Conservation (phyloP, 208 protist species). For the Acanthamoeba sp. region DNA sequence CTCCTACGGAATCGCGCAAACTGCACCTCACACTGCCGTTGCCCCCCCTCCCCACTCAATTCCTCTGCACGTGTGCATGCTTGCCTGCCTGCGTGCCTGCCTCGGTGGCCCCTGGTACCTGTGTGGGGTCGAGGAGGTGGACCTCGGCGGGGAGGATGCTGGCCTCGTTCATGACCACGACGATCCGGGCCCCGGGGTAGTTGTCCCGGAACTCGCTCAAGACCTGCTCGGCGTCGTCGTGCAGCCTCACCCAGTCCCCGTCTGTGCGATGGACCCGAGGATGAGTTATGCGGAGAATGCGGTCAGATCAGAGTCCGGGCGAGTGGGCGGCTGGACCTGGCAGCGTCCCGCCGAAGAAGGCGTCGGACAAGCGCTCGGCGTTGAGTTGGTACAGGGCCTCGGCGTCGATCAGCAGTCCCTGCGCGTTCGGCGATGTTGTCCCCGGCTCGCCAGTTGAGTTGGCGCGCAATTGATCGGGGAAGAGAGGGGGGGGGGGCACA, state of each 20-base stretch:
- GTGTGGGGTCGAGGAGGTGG: neutral
- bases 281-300: neutral
- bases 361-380: neutral
- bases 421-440: neutral
- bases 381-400: slow-evolving; percentile 3
- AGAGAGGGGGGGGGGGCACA: neutral
- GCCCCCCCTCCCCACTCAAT: neutral
- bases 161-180: slow-evolving; percentile 40
- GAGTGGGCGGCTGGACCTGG: neutral
- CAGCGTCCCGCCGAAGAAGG: neutral
- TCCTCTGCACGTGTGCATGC: neutral
- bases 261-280: neutral
- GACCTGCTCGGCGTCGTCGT: neutral
- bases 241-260: slow-evolving; percentile 7
- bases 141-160: slow-evolving; percentile 2
- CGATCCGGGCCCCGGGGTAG: neutral
- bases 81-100: too few relatives aligned
- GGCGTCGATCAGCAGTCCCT: slow-evolving; percentile 31
- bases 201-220: neutral
- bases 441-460: neutral
- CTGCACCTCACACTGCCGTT: neutral
- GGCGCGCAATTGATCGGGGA: too few relatives aligned
- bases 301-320: too few relatives aligned
- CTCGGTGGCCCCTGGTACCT: neutral
- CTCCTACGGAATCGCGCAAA: neutral